phyloP scores from a whole-genome alignment of 2,329 filamentous ascomycete genomes.

The Fusarium sp. region DNA sequence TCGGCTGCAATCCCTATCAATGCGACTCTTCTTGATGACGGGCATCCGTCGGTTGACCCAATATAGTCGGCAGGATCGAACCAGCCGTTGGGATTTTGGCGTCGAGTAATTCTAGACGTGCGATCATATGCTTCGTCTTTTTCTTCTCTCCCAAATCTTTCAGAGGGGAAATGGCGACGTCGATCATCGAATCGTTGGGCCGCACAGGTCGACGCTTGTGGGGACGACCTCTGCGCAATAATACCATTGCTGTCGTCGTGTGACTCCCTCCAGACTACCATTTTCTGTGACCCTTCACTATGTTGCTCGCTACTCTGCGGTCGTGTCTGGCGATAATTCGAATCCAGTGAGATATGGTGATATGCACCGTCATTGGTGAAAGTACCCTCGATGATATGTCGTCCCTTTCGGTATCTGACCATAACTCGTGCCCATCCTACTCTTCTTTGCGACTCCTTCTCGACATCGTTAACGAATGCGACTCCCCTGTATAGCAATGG shows the following conservation, averaged over 20 bases:
- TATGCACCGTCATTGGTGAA: conserved; percentile 32
- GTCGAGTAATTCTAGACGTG: not conserved
- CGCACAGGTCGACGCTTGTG: conserved; percentile 11
- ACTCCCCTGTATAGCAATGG: conserved; percentile 31
- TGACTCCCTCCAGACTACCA: conserved; percentile 37
- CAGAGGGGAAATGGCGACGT: not conserved
- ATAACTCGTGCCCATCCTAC: conserved; percentile 37
- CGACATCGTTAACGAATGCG: not conserved
- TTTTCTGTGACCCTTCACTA: not conserved
- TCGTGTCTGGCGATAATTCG: conserved; percentile 18
- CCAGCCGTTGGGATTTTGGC: conserved; percentile 2
- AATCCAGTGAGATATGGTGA: conserved; percentile 35
- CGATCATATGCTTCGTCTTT: not conserved
- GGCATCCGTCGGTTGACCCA: conserved; percentile 81
- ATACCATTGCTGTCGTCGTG: not conserved
- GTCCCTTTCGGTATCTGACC: conserved; percentile 8
- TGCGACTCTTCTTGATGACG: conserved; percentile 82
- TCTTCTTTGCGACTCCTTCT: conserved; percentile 5
- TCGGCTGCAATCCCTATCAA: conserved; percentile 92
- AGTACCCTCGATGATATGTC: conserved; percentile 31
- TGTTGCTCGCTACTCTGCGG: rapidly evolving
- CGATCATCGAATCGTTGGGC: not conserved
- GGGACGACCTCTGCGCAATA: not conserved
- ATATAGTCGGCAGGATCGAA: conserved; percentile 58
- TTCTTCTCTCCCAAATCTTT: not conserved